A percentile compares a stretch with the other conserved stretches of the same genome.
Evolutionary conservation across 2,329 filamentous ascomycete genomes (phyloP).

Genomic region (Graphilbum sp.): DNA sequence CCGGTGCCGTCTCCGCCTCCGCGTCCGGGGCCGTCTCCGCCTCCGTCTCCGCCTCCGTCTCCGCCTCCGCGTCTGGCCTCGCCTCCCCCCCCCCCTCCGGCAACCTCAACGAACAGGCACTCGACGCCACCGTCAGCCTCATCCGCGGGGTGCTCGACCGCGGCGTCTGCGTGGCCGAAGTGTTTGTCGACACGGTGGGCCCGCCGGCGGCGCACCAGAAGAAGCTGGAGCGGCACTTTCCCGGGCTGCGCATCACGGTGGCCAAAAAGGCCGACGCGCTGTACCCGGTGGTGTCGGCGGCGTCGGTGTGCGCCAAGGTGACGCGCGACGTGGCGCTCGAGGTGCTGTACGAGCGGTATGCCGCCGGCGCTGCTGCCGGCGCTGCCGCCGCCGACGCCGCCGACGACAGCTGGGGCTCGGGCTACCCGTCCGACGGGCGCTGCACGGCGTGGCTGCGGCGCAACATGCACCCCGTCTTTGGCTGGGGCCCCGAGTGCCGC

Average conservation of each 20-base stretch:
- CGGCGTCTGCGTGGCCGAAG: slow-evolving; percentile 70
- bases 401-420: slow-evolving; percentile 88
- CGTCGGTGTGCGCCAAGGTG: slow-evolving; percentile 90
- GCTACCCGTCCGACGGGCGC: slow-evolving; percentile 76
- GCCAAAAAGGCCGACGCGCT: slow-evolving; percentile 86
- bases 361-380: neutral
- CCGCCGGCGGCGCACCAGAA: slow-evolving; percentile 69
- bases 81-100: too few relatives aligned
- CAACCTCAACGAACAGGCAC: slow-evolving; percentile 91
- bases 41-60: slow-evolving; percentile 26
- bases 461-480: slow-evolving; percentile 87
- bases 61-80: slow-evolving; percentile 23
- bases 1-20: too few relatives aligned
- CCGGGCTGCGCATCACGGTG: slow-evolving; percentile 56
- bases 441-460: slow-evolving; percentile 67
- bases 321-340: slow-evolving; percentile 84
- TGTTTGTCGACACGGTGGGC: slow-evolving; percentile 93
- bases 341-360: slow-evolving; percentile 41
- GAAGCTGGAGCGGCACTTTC: slow-evolving; percentile 71
- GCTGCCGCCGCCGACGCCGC: too few relatives aligned
- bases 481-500: slow-evolving; percentile 83
- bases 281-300: slow-evolving; percentile 85
- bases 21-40: slow-evolving; percentile 24
- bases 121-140: slow-evolving; percentile 76
- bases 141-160: slow-evolving; percentile 60